These are phyloP conservation scores for Fusarium acutatum DNA, from an alignment of 2,329 filamentous ascomycete genomes.

Conservation along the genomic window DNA sequence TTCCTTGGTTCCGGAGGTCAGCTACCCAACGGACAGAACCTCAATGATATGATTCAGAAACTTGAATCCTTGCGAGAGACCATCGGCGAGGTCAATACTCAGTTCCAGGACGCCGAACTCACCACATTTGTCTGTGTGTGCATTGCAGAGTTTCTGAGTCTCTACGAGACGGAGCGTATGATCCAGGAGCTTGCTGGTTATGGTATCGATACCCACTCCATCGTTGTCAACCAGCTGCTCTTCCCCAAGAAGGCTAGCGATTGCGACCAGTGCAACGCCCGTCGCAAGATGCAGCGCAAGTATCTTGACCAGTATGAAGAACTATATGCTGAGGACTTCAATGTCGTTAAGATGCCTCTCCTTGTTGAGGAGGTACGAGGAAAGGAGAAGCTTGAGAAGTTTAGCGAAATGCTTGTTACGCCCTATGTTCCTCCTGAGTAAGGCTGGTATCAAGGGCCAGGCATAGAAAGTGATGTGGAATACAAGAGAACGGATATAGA, in stretches of 20 bases:
- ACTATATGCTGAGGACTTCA: slow-evolving; percentile 94
- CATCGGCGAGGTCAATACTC: slow-evolving; percentile 93
- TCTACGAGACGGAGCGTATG: slow-evolving; percentile 99
- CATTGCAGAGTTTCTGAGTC: slow-evolving; percentile 94
- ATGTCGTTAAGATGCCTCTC: slow-evolving; percentile 97
- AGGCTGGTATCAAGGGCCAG: background rate
- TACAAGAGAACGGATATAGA: background rate
- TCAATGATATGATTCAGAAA: slow-evolving; percentile 92
- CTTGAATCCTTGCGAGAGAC: slow-evolving; percentile 93
- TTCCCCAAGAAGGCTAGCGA: slow-evolving; percentile 86
- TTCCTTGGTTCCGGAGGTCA: slow-evolving; percentile 80
- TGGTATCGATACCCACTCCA: slow-evolving; percentile 94
- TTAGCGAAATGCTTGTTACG: slow-evolving; percentile 83
- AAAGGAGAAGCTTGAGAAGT: slow-evolving; percentile 92
- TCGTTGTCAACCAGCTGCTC: slow-evolving; percentile 97
- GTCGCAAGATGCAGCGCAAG: slow-evolving; percentile 99
- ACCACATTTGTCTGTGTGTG: slow-evolving; percentile 99
- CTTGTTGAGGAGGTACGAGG: slow-evolving; percentile 95
- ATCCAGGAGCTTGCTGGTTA: slow-evolving; percentile 96
- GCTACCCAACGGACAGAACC: slow-evolving; percentile 90
- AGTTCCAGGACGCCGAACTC: slow-evolving; percentile 96
- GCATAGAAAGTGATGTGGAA: slow-evolving; percentile 2
- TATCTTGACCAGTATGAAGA: slow-evolving; percentile 99
- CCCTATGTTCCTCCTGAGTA: slow-evolving; percentile 75
- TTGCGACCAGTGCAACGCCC: slow-evolving; percentile 94